Base-by-base conservation (phyloP, 1,284 basidiomycete species). In the Peniophora sp. region DNA sequence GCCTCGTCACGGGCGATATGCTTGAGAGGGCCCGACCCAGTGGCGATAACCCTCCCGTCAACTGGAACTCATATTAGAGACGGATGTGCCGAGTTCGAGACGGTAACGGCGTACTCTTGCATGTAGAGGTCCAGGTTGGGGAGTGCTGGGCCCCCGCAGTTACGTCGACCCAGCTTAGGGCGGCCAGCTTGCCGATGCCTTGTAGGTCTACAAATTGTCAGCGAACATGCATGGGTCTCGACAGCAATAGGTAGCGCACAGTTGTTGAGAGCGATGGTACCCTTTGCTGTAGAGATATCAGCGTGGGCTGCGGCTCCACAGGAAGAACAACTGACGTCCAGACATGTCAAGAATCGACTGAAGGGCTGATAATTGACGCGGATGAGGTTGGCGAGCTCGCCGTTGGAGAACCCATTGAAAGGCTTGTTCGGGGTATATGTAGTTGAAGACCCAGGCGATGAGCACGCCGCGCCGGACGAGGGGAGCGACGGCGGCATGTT, bases 111-210 rank as follows among this genome's bases (percentile, higher is more conserved):
- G 60, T 58, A 83, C 83, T 73, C 69, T 79, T 84, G 62, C 81
- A 85, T 3, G 72, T 55, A 2, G 67, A 74, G 3, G 69, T 80
- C 83, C 83, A 86, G 37, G 64, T 60, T 3, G 73, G 76, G 2
- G 63, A 64, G 53, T 82, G 71, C n/a, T 66, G 66, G 0, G 69
- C 69, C 0, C 81, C 82, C 17, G 63, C 60, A 5, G 57, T 61
- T 0, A 66, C 68, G 43, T 83, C 78, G 24, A 67, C 57, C 81
- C 82, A 85, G 57, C 71, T 78, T 22, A 85, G 68, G 24, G 73
- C 59, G 24, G 72, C 47, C 23, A 69, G 58, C 35, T 66, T 65
- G 12, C 67, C 66, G 47, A 62, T 64, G 18, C 61, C 62, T 60
- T 84, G 81, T 22, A 86, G 68, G 60, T 79, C 83, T 85, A 56